Base-by-base conservation (phyloP, 257 asterid species). In the Mitragyna speciosa region DNA sequence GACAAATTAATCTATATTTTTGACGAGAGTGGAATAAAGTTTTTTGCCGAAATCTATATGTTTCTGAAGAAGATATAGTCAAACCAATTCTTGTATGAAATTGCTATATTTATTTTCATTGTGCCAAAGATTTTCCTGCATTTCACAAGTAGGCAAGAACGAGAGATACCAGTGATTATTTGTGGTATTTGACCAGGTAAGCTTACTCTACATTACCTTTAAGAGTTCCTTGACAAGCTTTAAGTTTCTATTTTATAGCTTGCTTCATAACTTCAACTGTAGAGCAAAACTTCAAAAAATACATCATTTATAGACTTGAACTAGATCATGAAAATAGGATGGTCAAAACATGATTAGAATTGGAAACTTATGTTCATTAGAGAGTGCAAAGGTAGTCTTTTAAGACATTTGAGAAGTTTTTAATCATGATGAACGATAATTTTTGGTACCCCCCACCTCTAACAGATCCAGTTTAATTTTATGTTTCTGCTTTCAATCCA, bases 141-240 rank as follows among this genome's bases (percentile, higher is more conserved):
- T n/a, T n/a, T n/a, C n/a, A n/a, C n/a, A n/a, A n/a, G n/a, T n/a
- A n/a, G n/a, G n/a, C n/a, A n/a, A n/a, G n/a, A n/a, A 92, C 97
- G n/a, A 84, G 91, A 79, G 97, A 92, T 78, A 84, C 7, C 67
- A 92, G 88, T 61, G 97, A 92, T 82, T 90, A 92, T 70, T 86
- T 92, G 85, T 92, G 97, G 97, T 92, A 90, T 77, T 85, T 82
- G 69, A 92, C 89, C 73, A 87, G 91, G 96, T 91, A 74, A 82
- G 87, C 6, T n/a, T 69, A 56, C 12, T 56, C 48, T 58, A 43
- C 10, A 56, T 45, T 5, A 31, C 78, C 66, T 59, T 24, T 39
- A 20, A 22, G 30, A 69, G 16, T 20, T 19, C 49, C 8, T 30
- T 7, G 0, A 31, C 73, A 20, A 7, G 73, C 56, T 61, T 78